A percentile compares a stretch with the other conserved stretches of the same genome.
These are phyloP conservation scores for Leptographium procerum DNA, from an alignment of 2,329 filamentous ascomycete genomes.

Conservation along the genomic window DNA sequence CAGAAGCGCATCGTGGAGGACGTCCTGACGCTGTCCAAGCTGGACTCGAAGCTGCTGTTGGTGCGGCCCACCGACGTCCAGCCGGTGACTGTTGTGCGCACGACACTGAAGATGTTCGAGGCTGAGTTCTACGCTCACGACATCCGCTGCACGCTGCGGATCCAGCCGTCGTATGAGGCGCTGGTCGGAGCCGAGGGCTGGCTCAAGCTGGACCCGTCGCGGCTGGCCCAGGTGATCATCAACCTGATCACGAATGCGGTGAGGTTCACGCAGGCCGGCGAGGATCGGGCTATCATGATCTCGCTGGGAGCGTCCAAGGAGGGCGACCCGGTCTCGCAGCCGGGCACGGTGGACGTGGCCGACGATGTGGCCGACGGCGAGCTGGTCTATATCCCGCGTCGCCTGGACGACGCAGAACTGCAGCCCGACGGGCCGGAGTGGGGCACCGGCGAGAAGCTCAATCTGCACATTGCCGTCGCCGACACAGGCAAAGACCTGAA, in stretches of 20 bases:
- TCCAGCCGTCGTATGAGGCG: conserved; percentile 55
- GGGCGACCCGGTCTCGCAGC: background rate
- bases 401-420: conserved; percentile 27
- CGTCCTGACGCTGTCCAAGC: conserved; percentile 59
- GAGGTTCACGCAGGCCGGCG: conserved; percentile 52
- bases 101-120: conserved; percentile 68
- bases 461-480: conserved; percentile 59
- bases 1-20: conserved; percentile 69
- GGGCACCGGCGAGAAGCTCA: conserved; percentile 60
- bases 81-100: conserved; percentile 51
- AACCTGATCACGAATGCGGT: conserved; percentile 62
- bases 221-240: conserved; percentile 62
- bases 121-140: conserved; percentile 60
- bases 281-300: conserved; percentile 48
- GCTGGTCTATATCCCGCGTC: conserved; percentile 37
- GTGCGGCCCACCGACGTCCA: conserved; percentile 60
- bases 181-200: conserved; percentile 48
- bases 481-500: conserved; percentile 63
- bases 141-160: conserved; percentile 57
- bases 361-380: conserved; percentile 19
- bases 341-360: background rate
- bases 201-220: conserved; percentile 64
- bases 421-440: conserved; percentile 49
- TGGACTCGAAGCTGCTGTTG: conserved; percentile 63
- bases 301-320: conserved; percentile 48